Base-by-base conservation (phyloP, 495 filamentous ascomycete species). In the Penicillium pulvis region DNA sequence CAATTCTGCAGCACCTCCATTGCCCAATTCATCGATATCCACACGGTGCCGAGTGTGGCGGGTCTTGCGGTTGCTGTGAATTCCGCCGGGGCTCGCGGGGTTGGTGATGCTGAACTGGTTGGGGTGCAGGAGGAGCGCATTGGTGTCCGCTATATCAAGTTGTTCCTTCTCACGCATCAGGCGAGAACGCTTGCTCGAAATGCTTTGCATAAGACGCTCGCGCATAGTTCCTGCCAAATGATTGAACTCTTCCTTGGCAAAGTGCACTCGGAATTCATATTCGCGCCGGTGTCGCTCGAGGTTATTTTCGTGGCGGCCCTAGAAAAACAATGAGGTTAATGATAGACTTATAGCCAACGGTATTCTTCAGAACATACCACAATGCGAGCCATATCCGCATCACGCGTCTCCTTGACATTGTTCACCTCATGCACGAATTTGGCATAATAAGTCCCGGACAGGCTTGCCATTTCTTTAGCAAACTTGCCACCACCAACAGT, bases 41-140 rank as follows among this genome's bases (percentile, higher is more conserved):
- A 90, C 83, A 26, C 91, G 86, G 64, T 92, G 81, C 57, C 93
- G 80, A 9, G 92, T 96, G 60, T 92, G 81, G 50, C 93, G 79
- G 14, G 93, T 97, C 57, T 92, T 90, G 52, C 93, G 83, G 64
- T 91, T 91, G 58, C 85, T 85, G 65, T 92, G 90, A 23, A 88
- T 78, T 35, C 89, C 90, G 47, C 92, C 90, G 11, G 92, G 90
- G 69, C 90, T 92, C 16, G 88, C 77, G 26, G 87, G 86, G 69
- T 90, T 90, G 62, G 85, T 86, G 57, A 96, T 85, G 71, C 87
- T 89, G 73, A 92, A 97, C 67, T 98, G 94, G 61, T 88, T 93
- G 14, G 95, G 93, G 64, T 98, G 91, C 7, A 96, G 83, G 31
- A 97, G 85, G 6, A 95, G 83, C 12, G 94, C 90, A 62, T 90